Base-by-base conservation (phyloP, 2,329 filamentous ascomycete genomes). In the Microdochium nivale region DNA sequence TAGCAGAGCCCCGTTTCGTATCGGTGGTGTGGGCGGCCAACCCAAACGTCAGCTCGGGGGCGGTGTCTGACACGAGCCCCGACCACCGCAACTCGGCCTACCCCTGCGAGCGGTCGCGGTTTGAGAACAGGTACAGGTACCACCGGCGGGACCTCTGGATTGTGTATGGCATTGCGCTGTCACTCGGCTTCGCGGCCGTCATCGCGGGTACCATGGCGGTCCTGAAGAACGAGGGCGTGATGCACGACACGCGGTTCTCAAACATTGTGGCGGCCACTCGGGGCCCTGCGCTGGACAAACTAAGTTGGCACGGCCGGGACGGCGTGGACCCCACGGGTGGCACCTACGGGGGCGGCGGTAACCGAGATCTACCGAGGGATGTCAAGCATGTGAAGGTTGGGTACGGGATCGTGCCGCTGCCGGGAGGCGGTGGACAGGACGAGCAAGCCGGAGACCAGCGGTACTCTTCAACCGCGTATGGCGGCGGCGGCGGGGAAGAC, bases 221-320 rank as follows among this genome's bases (percentile, higher is more conserved):
- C 23, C 52, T 61, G 1, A 61, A 65, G 48, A 67, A 68, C 52
- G 66, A 67, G 50, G 64, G 67, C 40, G 64, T 67, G 27, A 60
- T 66, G 7, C 62, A 68, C 32, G 66, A 70, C 56, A 67, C 64
- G 24, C 61, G 62, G 4, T 69, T 72, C 57, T 71, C 69, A 9
- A 69, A 65, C 56, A 65, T 73, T 49, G 63, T 72, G n/a, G 69
- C 70, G 2, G 69, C 70, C 13, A 72, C 70, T 16, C 59, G 70
- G 25, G 71, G 70, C 1, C 65, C 62, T 1, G 67, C 67, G n/a
- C 59, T 72, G 2, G 69, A 73, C 47, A 63, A 59, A 47, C 55
- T 72, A 23, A 59, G 61, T 13, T 61, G 60, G 55, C 40, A 44
- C 13, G 23, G 40, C 40, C 40, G 23, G 40, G 40, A 7, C 13